Evolutionary conservation across 495 filamentous ascomycete genomes (phyloP).

Genomic region (Hypoxylon fuscum): DNA sequence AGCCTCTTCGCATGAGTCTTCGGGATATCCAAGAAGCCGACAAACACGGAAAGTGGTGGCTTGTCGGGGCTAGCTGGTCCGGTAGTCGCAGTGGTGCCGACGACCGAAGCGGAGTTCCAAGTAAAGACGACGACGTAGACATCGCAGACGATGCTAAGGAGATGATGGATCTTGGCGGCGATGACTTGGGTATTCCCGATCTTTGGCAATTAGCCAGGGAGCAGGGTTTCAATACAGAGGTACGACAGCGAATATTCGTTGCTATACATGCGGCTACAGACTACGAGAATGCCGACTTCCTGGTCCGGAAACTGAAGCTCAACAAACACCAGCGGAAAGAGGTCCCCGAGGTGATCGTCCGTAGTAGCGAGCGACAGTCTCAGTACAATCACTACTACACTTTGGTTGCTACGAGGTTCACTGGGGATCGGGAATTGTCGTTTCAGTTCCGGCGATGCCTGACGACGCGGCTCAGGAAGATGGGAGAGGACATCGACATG

Average conservation of each 20-base stretch:
- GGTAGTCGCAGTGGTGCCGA: slow-evolving; percentile 58
- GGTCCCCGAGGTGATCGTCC: slow-evolving; percentile 86
- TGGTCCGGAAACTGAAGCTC: slow-evolving; percentile 81
- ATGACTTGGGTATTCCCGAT: slow-evolving; percentile 66
- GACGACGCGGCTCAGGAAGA: slow-evolving; percentile 85
- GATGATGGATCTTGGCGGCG: slow-evolving; percentile 50
- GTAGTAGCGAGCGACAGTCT: slow-evolving; percentile 84
- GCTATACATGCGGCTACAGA: slow-evolving; percentile 89
- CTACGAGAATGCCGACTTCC: slow-evolving; percentile 80
- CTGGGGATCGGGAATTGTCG: slow-evolving; percentile 73
- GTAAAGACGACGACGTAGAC: slow-evolving; percentile 40
- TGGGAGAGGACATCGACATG: slow-evolving; percentile 76
- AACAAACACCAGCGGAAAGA: slow-evolving; percentile 87
- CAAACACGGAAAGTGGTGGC: slow-evolving; percentile 97
- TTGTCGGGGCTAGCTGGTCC: slow-evolving; percentile 89
- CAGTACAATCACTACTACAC: slow-evolving; percentile 94
- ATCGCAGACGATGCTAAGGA: slow-evolving; percentile 41
- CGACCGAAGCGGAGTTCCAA: slow-evolving; percentile 22
- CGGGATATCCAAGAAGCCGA: slow-evolving; percentile 81
- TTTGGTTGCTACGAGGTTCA: slow-evolving; percentile 78
- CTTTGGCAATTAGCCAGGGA: slow-evolving; percentile 78
- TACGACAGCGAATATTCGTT: slow-evolving; percentile 91
- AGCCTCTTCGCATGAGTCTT: slow-evolving; percentile 83
- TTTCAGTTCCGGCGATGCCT: slow-evolving; percentile 86
- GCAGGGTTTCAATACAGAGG: slow-evolving; percentile 93